A percentile compares a stretch with the other conserved stretches of the same genome.
phyloP scores from a whole-genome alignment of 2,329 filamentous ascomycete genomes.

The Exophiala aquamarina region DNA sequence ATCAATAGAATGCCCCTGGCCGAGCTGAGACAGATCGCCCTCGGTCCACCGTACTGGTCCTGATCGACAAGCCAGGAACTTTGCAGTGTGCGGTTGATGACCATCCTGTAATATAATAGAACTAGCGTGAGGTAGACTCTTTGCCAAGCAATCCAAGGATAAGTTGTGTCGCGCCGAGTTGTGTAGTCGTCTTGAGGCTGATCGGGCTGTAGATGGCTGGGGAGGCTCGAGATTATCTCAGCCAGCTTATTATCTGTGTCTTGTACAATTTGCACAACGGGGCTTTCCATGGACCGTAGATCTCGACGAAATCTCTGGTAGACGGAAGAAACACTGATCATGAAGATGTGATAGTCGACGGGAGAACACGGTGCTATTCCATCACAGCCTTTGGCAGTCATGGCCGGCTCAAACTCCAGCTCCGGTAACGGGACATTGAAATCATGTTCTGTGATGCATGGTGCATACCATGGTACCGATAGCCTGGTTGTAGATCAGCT shows the following conservation, averaged over 20 bases:
- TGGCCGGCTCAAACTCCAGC: slow-evolving; percentile 1
- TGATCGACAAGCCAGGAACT: not conserved
- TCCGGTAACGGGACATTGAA: not conserved
- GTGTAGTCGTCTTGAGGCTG: not conserved
- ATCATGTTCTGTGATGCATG: not conserved
- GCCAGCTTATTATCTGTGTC: slow-evolving; percentile 1
- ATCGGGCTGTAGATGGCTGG: not conserved
- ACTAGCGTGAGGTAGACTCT: slow-evolving; percentile 1
- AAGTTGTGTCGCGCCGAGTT: not conserved
- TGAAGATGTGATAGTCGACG: slow-evolving; percentile 4
- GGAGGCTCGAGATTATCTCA: not conserved
- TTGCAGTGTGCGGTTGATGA: not conserved
- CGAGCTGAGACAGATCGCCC: too few relatives aligned
- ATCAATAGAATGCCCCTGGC: too few relatives aligned
- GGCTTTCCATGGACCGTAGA: not conserved
- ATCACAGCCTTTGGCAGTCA: not conserved
- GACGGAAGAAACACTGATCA: not conserved
- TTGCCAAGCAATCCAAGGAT: slow-evolving; percentile 2
- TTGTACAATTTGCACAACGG: not conserved
- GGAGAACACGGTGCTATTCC: too few relatives aligned
- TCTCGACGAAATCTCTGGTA: not conserved
- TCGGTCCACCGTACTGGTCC: too few relatives aligned
- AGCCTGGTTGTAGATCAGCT: not conserved
- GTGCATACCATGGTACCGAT: not conserved
- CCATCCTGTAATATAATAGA: not conserved